Evolutionary conservation across 345 rosid genomes (phyloP).

Genomic region (Heritiera littoralis): DNA sequence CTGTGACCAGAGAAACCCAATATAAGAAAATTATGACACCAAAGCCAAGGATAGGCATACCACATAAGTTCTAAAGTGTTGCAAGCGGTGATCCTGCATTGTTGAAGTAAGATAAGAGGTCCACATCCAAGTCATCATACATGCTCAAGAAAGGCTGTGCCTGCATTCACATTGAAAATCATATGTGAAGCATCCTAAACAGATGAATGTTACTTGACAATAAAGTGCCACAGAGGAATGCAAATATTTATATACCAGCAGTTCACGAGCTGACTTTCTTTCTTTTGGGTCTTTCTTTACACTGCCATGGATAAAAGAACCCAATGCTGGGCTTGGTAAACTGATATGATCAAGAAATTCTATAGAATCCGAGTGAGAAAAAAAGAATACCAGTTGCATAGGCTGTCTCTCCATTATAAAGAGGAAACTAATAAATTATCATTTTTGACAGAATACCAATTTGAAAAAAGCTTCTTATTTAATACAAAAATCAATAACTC

Average conservation of each 20-base stretch:
- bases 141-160: conserved; percentile 68
- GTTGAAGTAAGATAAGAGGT: conserved; percentile 84
- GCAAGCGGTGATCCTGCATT: conserved; percentile 86
- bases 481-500: background rate
- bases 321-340: conserved; percentile 21
- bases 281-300: conserved; percentile 70
- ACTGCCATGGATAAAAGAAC: conserved; percentile 44
- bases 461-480: background rate
- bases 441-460: background rate
- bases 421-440: background rate
- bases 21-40: background rate
- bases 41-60: conserved; percentile 33
- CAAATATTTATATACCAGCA: conserved; percentile 48
- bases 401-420: background rate
- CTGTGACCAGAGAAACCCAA: background rate
- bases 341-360: background rate
- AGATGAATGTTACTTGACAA: background rate
- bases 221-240: conserved; percentile 11
- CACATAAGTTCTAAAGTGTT: conserved; percentile 48
- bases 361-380: background rate
- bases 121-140: conserved; percentile 53
- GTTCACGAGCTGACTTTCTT: conserved; percentile 64
- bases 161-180: conserved; percentile 39
- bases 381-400: background rate
- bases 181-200: conserved; percentile 11